These are phyloP conservation scores for Rhizopus arrhizus DNA, from an alignment of 371 early-diverging fungal species.

Conservation along the genomic window DNA sequence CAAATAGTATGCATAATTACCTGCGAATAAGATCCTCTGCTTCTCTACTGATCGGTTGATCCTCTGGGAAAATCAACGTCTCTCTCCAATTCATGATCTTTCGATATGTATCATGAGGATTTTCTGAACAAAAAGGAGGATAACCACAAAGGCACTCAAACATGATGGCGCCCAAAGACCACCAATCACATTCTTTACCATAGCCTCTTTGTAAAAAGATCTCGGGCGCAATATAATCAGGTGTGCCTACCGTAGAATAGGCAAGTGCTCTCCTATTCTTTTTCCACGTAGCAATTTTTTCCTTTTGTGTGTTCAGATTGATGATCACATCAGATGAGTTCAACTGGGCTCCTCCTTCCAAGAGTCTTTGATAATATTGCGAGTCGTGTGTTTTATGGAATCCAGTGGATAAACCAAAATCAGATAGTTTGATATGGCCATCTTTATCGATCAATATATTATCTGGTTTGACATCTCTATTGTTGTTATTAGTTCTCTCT, in stretches of 20 bases:
- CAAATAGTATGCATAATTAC: constrained; percentile 37
- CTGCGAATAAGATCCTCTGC: constrained; percentile 90
- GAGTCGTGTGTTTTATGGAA: constrained; percentile 98
- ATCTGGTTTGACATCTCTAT: constrained; percentile 87
- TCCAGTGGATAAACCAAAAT: constrained; percentile 98
- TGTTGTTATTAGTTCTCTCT: constrained; percentile 33
- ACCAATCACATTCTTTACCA: constrained; percentile 98
- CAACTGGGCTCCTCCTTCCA: constrained; percentile 63
- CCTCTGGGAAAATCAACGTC: constrained; percentile 88
- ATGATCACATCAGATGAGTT: constrained; percentile 70
- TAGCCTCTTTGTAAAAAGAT: constrained; percentile 94
- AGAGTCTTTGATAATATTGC: constrained; percentile 82
- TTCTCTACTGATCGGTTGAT: constrained; percentile 87
- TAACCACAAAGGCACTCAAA: constrained; percentile 97
- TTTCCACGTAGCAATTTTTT: constrained; percentile 95
- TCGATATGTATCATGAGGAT: constrained; percentile 94
- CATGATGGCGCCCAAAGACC: constrained; percentile 98
- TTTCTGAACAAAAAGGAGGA: constrained; percentile 96
- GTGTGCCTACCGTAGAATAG: constrained; percentile 95
- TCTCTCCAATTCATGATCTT: constrained; percentile 97
- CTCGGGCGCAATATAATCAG: constrained; percentile 98
- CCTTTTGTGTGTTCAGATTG: constrained; percentile 77
- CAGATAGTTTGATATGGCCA: constrained; percentile 91
- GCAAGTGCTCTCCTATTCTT: constrained; percentile 90
- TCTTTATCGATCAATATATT: constrained; percentile 84